Percentiles rank a stretch among this genome's conserved stretches.
Evolutionary conservation across 768 basidiomycete species (phyloP).

Genomic region (Leccinum fibrillosum): DNA sequence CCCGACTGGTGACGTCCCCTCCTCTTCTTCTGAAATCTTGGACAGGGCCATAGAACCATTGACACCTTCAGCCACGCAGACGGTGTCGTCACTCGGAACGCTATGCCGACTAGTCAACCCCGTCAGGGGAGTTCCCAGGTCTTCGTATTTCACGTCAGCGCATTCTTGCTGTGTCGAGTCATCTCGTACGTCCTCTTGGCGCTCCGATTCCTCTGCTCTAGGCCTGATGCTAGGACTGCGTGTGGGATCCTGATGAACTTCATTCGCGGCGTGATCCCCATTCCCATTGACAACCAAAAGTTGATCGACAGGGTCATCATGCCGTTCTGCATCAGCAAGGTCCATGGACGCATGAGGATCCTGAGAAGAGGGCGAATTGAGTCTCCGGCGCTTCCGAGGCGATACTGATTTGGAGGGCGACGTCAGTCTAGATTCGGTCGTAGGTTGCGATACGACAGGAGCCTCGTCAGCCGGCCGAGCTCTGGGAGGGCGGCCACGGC

Average conservation of each 20-base stretch:
- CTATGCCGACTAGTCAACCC: constrained; percentile 50
- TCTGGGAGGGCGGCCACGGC: constrained; percentile 32
- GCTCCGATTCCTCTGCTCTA: not conserved
- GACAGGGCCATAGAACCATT: constrained; percentile 27
- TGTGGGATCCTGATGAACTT: constrained; percentile 2
- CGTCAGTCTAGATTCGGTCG: constrained; percentile 7
- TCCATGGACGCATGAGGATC: constrained; percentile 20
- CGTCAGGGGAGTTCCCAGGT: constrained; percentile 49
- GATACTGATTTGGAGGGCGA: constrained; percentile 21
- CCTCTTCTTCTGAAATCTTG: constrained; percentile 23
- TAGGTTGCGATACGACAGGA: not conserved
- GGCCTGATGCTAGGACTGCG: not conserved
- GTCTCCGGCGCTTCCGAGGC: constrained; percentile 44
- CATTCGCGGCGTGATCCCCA: constrained; percentile 20
- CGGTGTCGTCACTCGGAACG: constrained; percentile 56
- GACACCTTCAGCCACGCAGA: constrained; percentile 37
- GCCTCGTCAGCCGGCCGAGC: constrained; percentile 13
- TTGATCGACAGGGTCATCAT: constrained; percentile 8
- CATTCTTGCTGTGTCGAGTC: constrained; percentile 8
- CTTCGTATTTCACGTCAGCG: constrained; percentile 50
- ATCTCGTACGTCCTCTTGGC: not conserved
- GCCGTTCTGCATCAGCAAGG: not conserved
- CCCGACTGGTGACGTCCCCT: constrained; percentile 2
- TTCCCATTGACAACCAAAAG: constrained; percentile 17
- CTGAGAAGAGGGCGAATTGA: constrained; percentile 33